These are phyloP conservation scores for Polygonum aviculare DNA, from an alignment of 148 eudicot species.

Conservation along the genomic window DNA sequence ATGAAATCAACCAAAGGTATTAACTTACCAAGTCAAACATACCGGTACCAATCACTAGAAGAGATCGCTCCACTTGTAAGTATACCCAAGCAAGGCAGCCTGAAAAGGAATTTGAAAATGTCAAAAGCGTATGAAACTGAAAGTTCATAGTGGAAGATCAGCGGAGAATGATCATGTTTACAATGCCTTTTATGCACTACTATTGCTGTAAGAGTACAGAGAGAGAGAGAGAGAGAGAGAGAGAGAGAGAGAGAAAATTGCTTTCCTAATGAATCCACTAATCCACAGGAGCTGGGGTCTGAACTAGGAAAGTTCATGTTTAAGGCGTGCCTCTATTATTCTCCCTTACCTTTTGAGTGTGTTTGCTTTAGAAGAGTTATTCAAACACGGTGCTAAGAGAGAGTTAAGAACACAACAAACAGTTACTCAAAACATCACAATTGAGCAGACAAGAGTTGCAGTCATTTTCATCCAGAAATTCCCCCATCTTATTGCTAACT, in stretches of 20 bases:
- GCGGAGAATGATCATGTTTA: not conserved
- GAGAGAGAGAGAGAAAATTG: not conserved
- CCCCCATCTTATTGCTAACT: not conserved
- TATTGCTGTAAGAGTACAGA: not conserved
- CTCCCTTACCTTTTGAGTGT: not conserved
- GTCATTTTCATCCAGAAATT: conserved; percentile 1
- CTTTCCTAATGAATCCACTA: not conserved
- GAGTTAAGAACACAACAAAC: not conserved
- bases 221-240: not conserved
- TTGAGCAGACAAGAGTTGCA: conserved; percentile 3
- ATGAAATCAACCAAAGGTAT: not conserved
- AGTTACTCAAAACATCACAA: not conserved
- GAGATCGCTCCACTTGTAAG: not conserved
- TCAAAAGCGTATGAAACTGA: not conserved
- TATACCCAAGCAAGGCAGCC: not conserved
- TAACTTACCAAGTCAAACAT: not conserved
- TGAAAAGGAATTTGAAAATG: not conserved
- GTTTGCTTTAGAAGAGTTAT: not conserved
- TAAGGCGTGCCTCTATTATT: not conserved
- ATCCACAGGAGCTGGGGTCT: not conserved
- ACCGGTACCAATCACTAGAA: not conserved
- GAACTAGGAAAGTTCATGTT: not conserved
- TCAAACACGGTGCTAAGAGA: not conserved
- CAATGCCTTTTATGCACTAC: not conserved
- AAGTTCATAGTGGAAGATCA: not conserved